Evolutionary conservation across 1,284 basidiomycete species (phyloP).

Genomic region (Rhodotorula sp.): DNA sequence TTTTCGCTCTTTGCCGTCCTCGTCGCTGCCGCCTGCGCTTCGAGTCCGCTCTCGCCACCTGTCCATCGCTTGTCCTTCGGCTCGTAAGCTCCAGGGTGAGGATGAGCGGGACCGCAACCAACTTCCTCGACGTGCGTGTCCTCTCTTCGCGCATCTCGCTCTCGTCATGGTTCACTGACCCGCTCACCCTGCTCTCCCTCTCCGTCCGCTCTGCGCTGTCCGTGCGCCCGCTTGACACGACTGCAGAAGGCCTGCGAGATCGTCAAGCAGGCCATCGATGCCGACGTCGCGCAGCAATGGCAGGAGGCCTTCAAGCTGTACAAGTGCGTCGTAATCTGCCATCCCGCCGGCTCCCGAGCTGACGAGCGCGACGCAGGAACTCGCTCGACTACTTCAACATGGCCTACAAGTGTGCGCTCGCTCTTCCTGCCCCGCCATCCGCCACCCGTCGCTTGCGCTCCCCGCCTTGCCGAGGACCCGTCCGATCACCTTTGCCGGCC

Average conservation of each 20-base stretch:
- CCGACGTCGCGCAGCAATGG: constrained; percentile 92
- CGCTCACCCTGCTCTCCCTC: not conserved
- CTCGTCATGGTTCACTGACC: constrained; percentile 6
- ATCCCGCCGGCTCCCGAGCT: not conserved
- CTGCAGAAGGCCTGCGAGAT: constrained; percentile 89
- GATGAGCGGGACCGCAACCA: constrained; percentile 51
- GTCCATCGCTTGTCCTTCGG: not conserved
- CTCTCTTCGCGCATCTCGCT: not conserved
- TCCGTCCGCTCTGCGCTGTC: not conserved
- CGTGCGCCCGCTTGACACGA: not conserved
- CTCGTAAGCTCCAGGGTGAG: not conserved
- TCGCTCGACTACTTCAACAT: constrained; percentile 98
- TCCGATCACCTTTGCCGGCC: not conserved
- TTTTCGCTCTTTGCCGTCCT: no score
- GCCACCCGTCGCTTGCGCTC: not conserved
- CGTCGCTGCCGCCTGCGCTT: not conserved
- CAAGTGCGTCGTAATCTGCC: constrained; percentile 17
- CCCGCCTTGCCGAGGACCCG: not conserved
- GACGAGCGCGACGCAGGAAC: constrained; percentile 67
- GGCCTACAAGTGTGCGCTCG: constrained; percentile 68
- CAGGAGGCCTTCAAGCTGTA: constrained; percentile 84
- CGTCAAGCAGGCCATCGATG: constrained; percentile 88
- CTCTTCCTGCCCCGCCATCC: not conserved
- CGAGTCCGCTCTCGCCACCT: not conserved
- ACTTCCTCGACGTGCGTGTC: constrained; percentile 56